These are phyloP conservation scores for Lactifluus echinatus DNA, from an alignment of 768 basidiomycete genomes.

Conservation along the genomic window DNA sequence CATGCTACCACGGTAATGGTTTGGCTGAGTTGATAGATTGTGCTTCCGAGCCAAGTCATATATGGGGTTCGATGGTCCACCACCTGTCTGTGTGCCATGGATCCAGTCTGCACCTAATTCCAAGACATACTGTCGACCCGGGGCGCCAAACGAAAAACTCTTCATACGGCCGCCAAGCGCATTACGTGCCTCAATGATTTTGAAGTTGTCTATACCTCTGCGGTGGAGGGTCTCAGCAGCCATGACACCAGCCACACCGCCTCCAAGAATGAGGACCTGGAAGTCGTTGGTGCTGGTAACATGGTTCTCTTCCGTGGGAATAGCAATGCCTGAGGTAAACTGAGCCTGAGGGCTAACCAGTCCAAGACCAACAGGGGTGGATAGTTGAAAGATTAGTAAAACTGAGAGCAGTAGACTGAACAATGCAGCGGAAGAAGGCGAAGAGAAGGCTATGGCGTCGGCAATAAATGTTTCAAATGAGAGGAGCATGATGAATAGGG, in stretches of 20 bases:
- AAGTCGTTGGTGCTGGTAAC: conserved; percentile 22
- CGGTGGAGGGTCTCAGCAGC: conserved; percentile 53
- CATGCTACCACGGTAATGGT: conserved; percentile 34
- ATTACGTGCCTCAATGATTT: conserved; percentile 50
- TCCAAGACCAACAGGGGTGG: conserved; percentile 1
- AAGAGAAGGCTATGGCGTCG: conserved; percentile 1
- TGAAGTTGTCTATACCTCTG: conserved; percentile 46
- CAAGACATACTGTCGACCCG: conserved; percentile 33
- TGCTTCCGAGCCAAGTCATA: conserved; percentile 49
- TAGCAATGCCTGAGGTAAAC: background rate
- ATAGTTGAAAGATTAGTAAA: background rate
- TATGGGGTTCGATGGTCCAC: conserved; percentile 52
- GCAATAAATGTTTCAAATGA: background rate
- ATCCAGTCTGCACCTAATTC: conserved; percentile 57
- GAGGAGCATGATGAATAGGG: conserved; percentile 8
- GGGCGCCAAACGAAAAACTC: conserved; percentile 35
- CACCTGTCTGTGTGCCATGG: conserved; percentile 39
- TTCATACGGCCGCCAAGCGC: conserved; percentile 57
- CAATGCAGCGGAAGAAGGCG: background rate
- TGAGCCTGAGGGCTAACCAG: background rate
- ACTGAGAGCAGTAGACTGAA: conserved; percentile 4
- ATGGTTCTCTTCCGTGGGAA: background rate
- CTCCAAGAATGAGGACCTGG: conserved; percentile 53
- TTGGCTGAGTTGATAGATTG: conserved; percentile 37
- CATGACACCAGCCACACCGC: conserved; percentile 56